phyloP scores from a whole-genome alignment of 352 stramenopile genomes.

The Globisporangium nodosum region DNA sequence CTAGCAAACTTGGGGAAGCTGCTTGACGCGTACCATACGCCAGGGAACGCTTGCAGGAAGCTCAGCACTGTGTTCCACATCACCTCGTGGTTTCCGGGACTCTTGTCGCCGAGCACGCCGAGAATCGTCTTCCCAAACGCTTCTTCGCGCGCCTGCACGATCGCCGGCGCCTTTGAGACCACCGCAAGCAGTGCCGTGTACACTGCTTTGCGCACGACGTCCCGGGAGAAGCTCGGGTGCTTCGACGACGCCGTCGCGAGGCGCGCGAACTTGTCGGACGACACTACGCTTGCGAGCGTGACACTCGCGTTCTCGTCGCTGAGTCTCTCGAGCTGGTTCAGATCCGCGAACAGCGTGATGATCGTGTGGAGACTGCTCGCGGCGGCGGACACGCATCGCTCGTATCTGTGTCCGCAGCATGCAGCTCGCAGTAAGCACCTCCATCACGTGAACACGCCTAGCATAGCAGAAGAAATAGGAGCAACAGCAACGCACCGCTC shows the following conservation, averaged over 20 bases:
- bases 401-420: conserved; percentile 14
- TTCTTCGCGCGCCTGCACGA: conserved; percentile 42
- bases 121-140: conserved; percentile 70
- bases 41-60: conserved; percentile 50
- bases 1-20: conserved; percentile 60
- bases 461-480: neutral
- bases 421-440: neutral
- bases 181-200: conserved; percentile 58
- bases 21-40: conserved; percentile 30
- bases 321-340: conserved; percentile 33
- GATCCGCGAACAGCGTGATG: conserved; percentile 38
- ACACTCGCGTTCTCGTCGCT: conserved; percentile 24
- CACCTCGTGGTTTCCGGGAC: conserved; percentile 50
- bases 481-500: conserved; percentile 32
- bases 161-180: conserved; percentile 30
- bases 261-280: conserved; percentile 51
- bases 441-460: neutral
- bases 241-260: conserved; percentile 61
- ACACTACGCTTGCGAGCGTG: conserved; percentile 46
- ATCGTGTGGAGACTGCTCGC: conserved; percentile 57
- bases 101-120: conserved; percentile 63
- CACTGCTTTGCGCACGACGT: conserved; percentile 54
- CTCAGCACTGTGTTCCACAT: conserved; percentile 77
- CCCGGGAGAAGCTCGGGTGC: conserved; percentile 69
- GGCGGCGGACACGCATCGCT: conserved; percentile 59